These are phyloP conservation scores for Cicer judaicum DNA, from an alignment of 306 rosid genomes.

Conservation along the genomic window DNA sequence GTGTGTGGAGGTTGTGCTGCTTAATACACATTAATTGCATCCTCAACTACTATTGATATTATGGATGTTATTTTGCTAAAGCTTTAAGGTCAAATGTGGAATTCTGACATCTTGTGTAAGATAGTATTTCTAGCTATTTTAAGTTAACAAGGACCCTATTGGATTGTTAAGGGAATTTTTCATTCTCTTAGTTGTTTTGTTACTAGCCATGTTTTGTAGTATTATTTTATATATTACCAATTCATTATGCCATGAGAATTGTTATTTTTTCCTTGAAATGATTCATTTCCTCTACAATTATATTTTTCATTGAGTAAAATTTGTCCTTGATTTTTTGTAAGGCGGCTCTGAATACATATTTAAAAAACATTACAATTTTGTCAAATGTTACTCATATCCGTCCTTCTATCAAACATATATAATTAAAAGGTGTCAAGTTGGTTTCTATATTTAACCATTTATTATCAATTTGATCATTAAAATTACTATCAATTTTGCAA, in stretches of 20 bases:
- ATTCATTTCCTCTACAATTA: conserved; percentile 3
- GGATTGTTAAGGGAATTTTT: conserved; percentile 73
- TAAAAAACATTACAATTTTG: no score
- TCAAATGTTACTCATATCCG: no score
- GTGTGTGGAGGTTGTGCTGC: conserved; percentile 84
- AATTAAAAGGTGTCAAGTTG: no score
- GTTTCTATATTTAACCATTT: no score
- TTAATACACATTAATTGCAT: conserved; percentile 39
- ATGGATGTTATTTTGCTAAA: conserved; percentile 39
- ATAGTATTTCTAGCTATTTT: conserved; percentile 38
- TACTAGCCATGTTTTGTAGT: conserved; percentile 43
- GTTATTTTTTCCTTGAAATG: conserved; percentile 5
- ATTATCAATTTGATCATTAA: no score
- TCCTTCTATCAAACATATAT: no score
- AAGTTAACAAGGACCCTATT: conserved; percentile 41
- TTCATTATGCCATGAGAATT: conserved; percentile 36
- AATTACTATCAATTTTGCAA: no score
- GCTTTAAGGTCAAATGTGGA: conserved; percentile 47
- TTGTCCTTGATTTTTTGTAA: no score
- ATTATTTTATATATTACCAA: conserved; percentile 36
- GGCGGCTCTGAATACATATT: no score
- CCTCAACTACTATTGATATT: conserved; percentile 32
- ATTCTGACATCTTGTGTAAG: conserved; percentile 51
- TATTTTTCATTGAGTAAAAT: no score
- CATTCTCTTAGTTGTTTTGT: conserved; percentile 70